Evolutionary conservation across 257 asterid genomes (phyloP).

Genomic region (Solanum chiquidenum): DNA sequence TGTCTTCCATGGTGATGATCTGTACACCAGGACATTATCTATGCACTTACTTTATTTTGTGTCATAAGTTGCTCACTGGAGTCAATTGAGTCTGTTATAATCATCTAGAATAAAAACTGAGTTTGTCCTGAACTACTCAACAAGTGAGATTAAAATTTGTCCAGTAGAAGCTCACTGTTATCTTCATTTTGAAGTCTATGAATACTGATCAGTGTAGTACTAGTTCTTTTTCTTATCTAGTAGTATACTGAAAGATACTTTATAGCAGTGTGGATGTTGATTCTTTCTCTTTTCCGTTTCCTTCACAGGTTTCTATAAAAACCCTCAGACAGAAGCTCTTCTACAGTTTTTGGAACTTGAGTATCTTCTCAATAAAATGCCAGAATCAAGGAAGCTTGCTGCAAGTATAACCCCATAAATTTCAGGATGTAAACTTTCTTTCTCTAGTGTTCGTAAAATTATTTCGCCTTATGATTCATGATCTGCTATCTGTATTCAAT

Average conservation of each 20-base stretch:
- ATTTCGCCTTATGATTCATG: background rate
- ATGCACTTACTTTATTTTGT: background rate
- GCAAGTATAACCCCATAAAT: constrained; percentile 22
- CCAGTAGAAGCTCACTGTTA: background rate
- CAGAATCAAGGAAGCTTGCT: constrained; percentile 11
- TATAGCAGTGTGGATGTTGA: background rate
- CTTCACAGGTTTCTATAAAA: background rate
- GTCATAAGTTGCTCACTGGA: background rate
- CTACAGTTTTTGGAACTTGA: constrained; percentile 57
- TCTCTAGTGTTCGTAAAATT: background rate
- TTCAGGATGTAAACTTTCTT: constrained; percentile 1
- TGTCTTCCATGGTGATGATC: constrained; percentile 6
- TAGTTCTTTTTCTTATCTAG: background rate
- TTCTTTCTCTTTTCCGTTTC: background rate
- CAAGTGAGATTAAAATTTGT: background rate
- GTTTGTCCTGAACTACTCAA: background rate
- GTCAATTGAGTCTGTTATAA: background rate
- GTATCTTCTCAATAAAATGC: constrained; percentile 44
- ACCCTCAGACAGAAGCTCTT: constrained; percentile 45
- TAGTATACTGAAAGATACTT: background rate
- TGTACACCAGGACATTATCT: background rate
- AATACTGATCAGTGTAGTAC: background rate
- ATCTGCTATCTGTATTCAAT: background rate
- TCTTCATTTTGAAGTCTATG: background rate
- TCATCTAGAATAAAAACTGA: background rate